Conservation (phyloP, 2,329 filamentous ascomycete genomes). For the Aspergillus hiratsukae region DNA sequence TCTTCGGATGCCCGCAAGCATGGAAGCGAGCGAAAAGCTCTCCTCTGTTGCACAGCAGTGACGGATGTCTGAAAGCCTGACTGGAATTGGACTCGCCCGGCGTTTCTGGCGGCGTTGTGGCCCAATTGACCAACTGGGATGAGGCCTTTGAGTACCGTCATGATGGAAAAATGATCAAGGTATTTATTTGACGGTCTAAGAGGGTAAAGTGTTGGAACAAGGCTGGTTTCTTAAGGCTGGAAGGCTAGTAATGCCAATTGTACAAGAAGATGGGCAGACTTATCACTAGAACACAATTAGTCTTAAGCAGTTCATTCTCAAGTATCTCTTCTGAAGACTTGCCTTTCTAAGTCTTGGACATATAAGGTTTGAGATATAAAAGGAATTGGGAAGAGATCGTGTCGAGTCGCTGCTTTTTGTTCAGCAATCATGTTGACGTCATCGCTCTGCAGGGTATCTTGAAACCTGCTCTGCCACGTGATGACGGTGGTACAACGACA, state of each 20-base stretch:
- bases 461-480: not conserved
- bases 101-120: slow-evolving; percentile 7
- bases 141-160: slow-evolving; percentile 7
- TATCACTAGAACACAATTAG: not conserved
- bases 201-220: not conserved
- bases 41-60: not conserved
- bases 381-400: not conserved
- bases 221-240: not conserved
- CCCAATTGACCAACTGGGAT: slow-evolving; percentile 4
- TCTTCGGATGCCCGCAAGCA: not conserved
- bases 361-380: not conserved
- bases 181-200: not conserved
- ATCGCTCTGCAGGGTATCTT: slow-evolving; percentile 1
- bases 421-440: slow-evolving; percentile 25
- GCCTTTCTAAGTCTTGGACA: not conserved
- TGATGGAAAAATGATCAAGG: not conserved
- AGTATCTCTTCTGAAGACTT: not conserved
- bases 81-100: slow-evolving; percentile 1
- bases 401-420: slow-evolving; percentile 1
- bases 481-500: not conserved
- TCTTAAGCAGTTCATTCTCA: not conserved
- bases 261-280: not conserved
- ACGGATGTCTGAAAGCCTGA: not conserved
- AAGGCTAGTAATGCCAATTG: not conserved
- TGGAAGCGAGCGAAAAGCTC: not conserved